Conservation (phyloP, 2,329 filamentous ascomycete genomes). For the Albifimbria verrucaria region DNA sequence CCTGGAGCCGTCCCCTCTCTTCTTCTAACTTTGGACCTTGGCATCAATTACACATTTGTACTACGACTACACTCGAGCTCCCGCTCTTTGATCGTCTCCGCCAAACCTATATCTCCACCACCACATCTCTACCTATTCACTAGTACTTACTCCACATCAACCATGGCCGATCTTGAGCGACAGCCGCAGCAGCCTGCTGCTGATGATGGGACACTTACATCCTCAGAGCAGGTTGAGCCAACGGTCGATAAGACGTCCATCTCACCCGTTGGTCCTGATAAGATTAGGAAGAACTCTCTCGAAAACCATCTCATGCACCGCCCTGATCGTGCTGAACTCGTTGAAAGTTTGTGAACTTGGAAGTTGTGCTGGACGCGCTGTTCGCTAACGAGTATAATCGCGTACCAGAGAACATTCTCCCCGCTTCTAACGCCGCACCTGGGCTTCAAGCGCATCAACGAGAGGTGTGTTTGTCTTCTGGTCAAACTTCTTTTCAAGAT, state of each 20-base stretch:
- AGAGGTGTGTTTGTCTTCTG: slow-evolving; percentile 44
- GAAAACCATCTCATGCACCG: slow-evolving; percentile 71
- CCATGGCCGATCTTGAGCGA: slow-evolving; percentile 25
- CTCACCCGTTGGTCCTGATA: slow-evolving; percentile 50
- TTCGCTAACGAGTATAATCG: background rate
- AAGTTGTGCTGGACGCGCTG: too few relatives aligned
- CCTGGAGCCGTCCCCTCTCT: too few relatives aligned
- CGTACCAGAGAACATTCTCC: slow-evolving; percentile 76
- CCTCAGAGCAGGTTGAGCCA: slow-evolving; percentile 9
- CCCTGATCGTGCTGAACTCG: slow-evolving; percentile 70
- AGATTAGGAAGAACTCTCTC: slow-evolving; percentile 63
- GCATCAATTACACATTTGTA: too few relatives aligned
- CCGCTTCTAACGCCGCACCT: slow-evolving; percentile 73
- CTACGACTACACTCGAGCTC: too few relatives aligned
- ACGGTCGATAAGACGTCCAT: slow-evolving; percentile 50
- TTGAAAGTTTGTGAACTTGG: slow-evolving; percentile 70
- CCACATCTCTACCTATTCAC: background rate
- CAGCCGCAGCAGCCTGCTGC: slow-evolving; percentile 1
- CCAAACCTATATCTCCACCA: background rate
- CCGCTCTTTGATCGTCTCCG: too few relatives aligned
- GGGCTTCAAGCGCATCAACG: slow-evolving; percentile 75
- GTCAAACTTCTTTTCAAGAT: background rate
- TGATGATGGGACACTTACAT: background rate
- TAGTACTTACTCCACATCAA: background rate
- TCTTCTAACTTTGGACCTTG: too few relatives aligned